Evolutionary conservation across 306 rosid species (phyloP).

Genomic region (Canavalia gladiata): DNA sequence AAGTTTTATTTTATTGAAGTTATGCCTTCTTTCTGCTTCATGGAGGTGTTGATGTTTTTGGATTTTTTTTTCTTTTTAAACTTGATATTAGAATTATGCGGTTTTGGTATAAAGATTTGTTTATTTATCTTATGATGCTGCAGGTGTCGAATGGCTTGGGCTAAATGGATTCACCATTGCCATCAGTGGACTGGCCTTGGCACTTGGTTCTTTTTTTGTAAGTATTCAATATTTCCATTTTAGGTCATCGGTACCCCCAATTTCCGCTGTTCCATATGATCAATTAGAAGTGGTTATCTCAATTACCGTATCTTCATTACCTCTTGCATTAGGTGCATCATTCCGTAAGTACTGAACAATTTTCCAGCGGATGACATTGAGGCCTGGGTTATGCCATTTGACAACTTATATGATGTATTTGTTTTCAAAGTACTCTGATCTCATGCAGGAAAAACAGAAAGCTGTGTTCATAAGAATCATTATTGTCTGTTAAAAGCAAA

Average conservation of each 20-base stretch:
- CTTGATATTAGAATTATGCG: not conserved
- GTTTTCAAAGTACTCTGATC: not conserved
- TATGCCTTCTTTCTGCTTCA: slow-evolving; percentile 15
- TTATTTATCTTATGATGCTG: slow-evolving; percentile 46
- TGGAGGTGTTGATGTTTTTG: not conserved
- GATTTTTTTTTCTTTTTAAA: slow-evolving; percentile 21
- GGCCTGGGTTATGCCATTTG: slow-evolving; percentile 29
- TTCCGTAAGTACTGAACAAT: slow-evolving; percentile 16
- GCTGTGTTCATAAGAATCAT: not conserved
- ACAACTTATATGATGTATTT: slow-evolving; percentile 12
- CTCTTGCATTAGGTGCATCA: slow-evolving; percentile 25
- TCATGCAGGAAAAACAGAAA: not conserved
- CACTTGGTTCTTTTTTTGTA: slow-evolving; percentile 79
- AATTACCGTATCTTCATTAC: slow-evolving; percentile 14
- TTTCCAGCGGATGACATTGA: not conserved
- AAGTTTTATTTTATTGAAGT: not conserved
- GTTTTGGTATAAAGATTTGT: slow-evolving; percentile 2
- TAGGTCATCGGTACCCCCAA: slow-evolving; percentile 14
- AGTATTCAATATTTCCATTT: slow-evolving; percentile 49
- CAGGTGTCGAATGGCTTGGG: slow-evolving; percentile 83
- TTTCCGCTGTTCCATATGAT: slow-evolving; percentile 8
- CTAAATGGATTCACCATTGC: slow-evolving; percentile 57
- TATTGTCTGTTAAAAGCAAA: not conserved
- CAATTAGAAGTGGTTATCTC: not conserved
- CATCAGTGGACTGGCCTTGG: slow-evolving; percentile 60